phyloP scores from a whole-genome alignment of 1,284 basidiomycete genomes.

The Tilletia walkeri region DNA sequence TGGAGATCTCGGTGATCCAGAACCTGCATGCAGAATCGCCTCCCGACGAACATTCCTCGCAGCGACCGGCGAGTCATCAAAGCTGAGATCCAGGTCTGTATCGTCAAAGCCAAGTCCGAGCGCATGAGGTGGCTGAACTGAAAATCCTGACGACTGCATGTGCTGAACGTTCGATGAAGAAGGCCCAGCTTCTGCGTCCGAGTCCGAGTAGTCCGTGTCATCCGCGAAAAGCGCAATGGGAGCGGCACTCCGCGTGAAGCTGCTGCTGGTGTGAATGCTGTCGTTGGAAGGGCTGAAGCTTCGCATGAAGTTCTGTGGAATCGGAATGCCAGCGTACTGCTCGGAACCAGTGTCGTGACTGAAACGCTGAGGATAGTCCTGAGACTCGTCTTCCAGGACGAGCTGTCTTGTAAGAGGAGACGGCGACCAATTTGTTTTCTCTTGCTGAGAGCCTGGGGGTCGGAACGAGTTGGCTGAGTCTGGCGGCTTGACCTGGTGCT shows the following conservation, averaged over 20 bases:
- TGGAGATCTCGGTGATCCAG: neutral
- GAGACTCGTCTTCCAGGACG: neutral
- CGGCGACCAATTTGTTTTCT: neutral
- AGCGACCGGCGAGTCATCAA: neutral
- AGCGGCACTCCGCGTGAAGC: neutral
- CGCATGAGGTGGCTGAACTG: neutral
- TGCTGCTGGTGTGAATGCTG: slow-evolving; percentile 2
- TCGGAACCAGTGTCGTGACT: neutral
- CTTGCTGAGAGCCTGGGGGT: neutral
- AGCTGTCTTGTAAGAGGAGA: neutral
- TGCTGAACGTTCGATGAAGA: neutral
- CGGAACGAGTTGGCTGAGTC: neutral
- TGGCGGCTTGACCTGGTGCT: neutral
- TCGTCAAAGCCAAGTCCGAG: slow-evolving; percentile 40
- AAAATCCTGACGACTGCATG: neutral
- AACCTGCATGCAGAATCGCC: neutral
- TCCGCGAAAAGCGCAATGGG: slow-evolving; percentile 6
- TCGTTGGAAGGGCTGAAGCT: slow-evolving; percentile 2
- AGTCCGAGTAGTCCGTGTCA: neutral
- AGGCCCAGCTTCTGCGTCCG: neutral
- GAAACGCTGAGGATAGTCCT: neutral
- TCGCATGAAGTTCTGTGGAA: neutral
- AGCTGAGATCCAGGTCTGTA: slow-evolving; percentile 37
- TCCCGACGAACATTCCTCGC: neutral
- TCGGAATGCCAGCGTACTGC: neutral